Evolutionary conservation across 2,329 filamentous ascomycete genomes (phyloP).

Genomic region (Talaromyces sp.): DNA sequence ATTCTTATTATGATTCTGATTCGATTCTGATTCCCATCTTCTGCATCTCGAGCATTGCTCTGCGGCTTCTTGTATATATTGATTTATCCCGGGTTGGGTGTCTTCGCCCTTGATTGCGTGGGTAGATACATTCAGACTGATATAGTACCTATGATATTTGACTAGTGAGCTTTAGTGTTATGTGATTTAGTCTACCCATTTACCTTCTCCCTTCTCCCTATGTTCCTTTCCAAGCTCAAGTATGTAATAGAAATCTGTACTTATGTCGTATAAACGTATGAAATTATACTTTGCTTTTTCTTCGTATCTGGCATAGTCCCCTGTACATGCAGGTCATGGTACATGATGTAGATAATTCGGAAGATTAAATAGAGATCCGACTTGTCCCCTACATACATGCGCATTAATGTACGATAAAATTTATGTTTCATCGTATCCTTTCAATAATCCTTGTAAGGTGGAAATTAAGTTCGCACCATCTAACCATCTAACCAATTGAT

Average conservation of each 20-base stretch:
- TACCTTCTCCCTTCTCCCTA: no score
- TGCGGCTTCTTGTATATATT: slow-evolving; percentile 7
- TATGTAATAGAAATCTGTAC: no score
- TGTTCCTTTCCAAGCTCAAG: no score
- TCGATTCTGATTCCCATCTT: slow-evolving; percentile 2
- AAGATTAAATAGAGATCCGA: not conserved
- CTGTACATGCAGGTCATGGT: no score
- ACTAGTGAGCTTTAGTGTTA: no score
- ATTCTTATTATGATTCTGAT: slow-evolving; percentile 5
- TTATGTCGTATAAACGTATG: no score
- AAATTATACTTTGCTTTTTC: no score
- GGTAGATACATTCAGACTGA: slow-evolving; percentile 3
- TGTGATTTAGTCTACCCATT: not conserved
- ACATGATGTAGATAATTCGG: no score
- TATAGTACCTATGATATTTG: slow-evolving; percentile 3
- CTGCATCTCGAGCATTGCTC: not conserved
- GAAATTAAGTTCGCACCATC: not conserved
- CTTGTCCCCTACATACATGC: no score
- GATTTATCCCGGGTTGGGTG: slow-evolving; percentile 19
- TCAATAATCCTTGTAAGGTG: not conserved
- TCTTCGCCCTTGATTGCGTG: not conserved
- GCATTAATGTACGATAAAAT: no score
- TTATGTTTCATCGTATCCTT: not conserved
- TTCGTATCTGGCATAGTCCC: no score
- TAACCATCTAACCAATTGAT: not conserved